phyloP scores from a whole-genome alignment of 768 basidiomycete species.

The Inosperma sp. region DNA sequence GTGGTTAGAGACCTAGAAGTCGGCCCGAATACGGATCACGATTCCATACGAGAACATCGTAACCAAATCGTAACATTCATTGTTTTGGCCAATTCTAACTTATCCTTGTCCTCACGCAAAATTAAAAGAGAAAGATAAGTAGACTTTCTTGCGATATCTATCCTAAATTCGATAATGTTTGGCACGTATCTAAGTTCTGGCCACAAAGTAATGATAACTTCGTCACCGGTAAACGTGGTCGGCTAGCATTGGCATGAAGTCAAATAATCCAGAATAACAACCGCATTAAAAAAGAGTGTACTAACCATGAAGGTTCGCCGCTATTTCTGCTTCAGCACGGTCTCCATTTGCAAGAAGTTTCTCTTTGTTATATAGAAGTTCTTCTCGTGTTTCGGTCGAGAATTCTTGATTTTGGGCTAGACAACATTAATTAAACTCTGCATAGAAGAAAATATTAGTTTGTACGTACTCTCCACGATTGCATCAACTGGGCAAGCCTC shows the following conservation, averaged over 20 bases:
- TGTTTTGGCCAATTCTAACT: too few species aligned
- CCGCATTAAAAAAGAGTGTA: slow-evolving; percentile 12
- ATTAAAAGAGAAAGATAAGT: too few species aligned
- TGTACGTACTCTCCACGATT: slow-evolving; percentile 89
- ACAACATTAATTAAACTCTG: slow-evolving; percentile 9
- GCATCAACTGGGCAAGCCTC: slow-evolving; percentile 99
- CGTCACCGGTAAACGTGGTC: slow-evolving; percentile 81
- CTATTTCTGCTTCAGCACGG: slow-evolving; percentile 94
- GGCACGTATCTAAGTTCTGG: too few species aligned
- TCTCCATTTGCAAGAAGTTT: slow-evolving; percentile 96
- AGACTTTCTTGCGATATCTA: too few species aligned
- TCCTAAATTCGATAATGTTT: too few species aligned
- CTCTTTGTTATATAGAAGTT: slow-evolving; percentile 98
- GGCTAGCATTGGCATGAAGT: slow-evolving; percentile 40
- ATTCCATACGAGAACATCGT: too few species aligned
- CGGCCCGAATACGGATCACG: too few species aligned
- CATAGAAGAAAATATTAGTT: slow-evolving; percentile 1
- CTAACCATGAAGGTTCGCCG: slow-evolving; percentile 83
- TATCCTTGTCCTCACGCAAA: too few species aligned
- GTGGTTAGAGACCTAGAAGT: too few species aligned
- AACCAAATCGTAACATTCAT: too few species aligned
- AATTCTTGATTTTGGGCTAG: slow-evolving; percentile 96
- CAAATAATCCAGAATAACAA: slow-evolving; percentile 22
- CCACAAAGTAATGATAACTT: not conserved
- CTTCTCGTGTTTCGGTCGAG: slow-evolving; percentile 96